phyloP scores from a whole-genome alignment of 495 filamentous ascomycete species.

The Podospora pseudopauciseta region DNA sequence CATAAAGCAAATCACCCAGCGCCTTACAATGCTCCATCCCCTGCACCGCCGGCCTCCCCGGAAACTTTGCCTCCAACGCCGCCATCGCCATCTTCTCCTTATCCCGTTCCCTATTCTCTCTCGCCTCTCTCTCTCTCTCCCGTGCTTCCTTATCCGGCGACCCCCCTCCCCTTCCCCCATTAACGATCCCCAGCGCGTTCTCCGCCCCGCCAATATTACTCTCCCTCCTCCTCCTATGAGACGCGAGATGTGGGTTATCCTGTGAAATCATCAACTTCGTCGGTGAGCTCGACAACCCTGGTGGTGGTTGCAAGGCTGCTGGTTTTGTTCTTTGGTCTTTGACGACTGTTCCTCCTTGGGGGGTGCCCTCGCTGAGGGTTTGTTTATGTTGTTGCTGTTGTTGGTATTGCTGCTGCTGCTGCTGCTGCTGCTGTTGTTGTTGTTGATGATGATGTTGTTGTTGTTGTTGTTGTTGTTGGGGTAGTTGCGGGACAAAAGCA shows the following conservation, averaged over 20 bases:
- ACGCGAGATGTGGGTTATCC: conserved; percentile 81
- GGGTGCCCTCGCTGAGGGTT: conserved; percentile 30
- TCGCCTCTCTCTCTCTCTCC: conserved; percentile 11
- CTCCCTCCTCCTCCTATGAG: conserved; percentile 67
- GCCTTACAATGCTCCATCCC: conserved; percentile 92
- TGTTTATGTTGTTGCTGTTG: conserved; percentile 9
- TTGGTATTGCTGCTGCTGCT: neutral
- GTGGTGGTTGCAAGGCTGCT: conserved; percentile 18
- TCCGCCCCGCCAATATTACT: conserved; percentile 39
- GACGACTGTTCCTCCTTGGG: conserved; percentile 46
- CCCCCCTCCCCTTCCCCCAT: conserved; percentile 17
- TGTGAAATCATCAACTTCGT: conserved; percentile 69
- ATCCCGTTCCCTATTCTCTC: conserved; percentile 28
- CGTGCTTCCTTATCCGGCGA: conserved; percentile 20
- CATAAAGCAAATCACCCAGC: conserved; percentile 84
- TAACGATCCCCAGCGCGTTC: neutral
- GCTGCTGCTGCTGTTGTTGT: neutral
- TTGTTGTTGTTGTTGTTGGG: neutral
- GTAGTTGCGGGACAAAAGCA: conserved; percentile 31
- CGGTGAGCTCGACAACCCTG: conserved; percentile 34
- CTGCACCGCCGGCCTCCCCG: conserved; percentile 49
- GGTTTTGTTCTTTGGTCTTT: conserved; percentile 31
- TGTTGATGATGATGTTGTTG: neutral
- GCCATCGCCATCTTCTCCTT: conserved; percentile 47
- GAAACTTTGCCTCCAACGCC: conserved; percentile 45